A percentile compares a stretch with the other conserved stretches of the same genome.
These are phyloP conservation scores for Collybia mongolica DNA, from an alignment of 768 basidiomycete genomes.

Conservation along the genomic window DNA sequence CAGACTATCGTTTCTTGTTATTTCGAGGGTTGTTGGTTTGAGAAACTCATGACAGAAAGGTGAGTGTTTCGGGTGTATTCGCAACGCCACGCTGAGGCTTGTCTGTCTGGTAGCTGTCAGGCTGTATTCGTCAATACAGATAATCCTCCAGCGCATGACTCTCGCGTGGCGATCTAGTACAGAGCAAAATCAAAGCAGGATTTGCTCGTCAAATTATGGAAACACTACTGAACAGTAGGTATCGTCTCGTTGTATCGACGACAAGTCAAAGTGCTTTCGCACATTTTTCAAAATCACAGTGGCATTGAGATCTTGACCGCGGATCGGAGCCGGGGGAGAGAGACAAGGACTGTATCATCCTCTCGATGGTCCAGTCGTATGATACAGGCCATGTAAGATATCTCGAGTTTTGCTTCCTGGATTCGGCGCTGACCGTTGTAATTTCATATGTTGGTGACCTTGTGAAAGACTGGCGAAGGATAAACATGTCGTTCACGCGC, in stretches of 20 bases:
- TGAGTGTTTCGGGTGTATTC: slow-evolving; percentile 25
- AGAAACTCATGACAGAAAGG: slow-evolving; percentile 62
- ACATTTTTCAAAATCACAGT: slow-evolving; percentile 53
- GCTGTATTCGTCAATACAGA: slow-evolving; percentile 97
- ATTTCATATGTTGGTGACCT: slow-evolving; percentile 74
- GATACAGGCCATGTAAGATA: slow-evolving; percentile 66
- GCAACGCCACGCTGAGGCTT: slow-evolving; percentile 38
- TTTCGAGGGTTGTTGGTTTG: slow-evolving; percentile 66
- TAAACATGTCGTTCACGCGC: slow-evolving; percentile 96
- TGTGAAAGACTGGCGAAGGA: slow-evolving; percentile 91
- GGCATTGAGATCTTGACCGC: slow-evolving; percentile 87
- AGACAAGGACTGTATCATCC: slow-evolving; percentile 93
- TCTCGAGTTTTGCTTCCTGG: background rate
- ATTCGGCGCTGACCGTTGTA: too few relatives aligned
- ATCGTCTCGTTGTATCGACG: slow-evolving; percentile 93
- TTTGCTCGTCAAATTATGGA: slow-evolving; percentile 70
- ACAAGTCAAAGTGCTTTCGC: slow-evolving; percentile 85
- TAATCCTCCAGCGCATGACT: slow-evolving; percentile 71
- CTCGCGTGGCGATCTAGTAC: slow-evolving; percentile 81
- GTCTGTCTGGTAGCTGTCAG: too few relatives aligned
- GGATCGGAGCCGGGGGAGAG: slow-evolving; percentile 91
- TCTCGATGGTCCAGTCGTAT: slow-evolving; percentile 92
- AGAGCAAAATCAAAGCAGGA: slow-evolving; percentile 81
- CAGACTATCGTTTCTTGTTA: slow-evolving; percentile 24
- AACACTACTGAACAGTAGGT: slow-evolving; percentile 34